Evolutionary conservation across 176 grass and related monocot species (phyloP).

Genomic region (Tuctoria greenei): DNA sequence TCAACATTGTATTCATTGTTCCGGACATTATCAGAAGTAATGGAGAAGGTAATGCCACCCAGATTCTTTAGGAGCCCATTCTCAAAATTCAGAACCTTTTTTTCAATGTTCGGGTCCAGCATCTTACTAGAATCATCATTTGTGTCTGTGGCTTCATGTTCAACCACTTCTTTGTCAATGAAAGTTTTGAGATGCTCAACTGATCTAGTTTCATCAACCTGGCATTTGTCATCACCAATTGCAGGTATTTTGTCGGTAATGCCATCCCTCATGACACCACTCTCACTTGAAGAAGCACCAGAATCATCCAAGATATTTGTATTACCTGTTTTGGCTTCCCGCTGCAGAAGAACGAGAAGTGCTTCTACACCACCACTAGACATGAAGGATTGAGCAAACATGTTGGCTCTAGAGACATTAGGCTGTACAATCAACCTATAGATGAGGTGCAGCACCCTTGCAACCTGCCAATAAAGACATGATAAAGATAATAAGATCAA

Average conservation of each 20-base stretch:
- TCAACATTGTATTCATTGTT: slow-evolving; percentile 96
- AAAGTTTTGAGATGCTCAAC: slow-evolving; percentile 37
- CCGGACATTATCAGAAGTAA: slow-evolving; percentile 81
- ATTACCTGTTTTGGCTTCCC: slow-evolving; percentile 80
- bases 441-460: slow-evolving; percentile 91
- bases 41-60: slow-evolving; percentile 83
- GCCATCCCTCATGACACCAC: slow-evolving; percentile 19
- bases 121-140: slow-evolving; percentile 32
- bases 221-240: slow-evolving; percentile 32
- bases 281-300: slow-evolving; percentile 41
- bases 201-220: slow-evolving; percentile 49
- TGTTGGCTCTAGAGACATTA: slow-evolving; percentile 75
- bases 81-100: slow-evolving; percentile 48
- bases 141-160: slow-evolving; percentile 37
- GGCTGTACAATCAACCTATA: slow-evolving; percentile 95
- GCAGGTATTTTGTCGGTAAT: slow-evolving; percentile 37
- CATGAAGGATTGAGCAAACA: slow-evolving; percentile 91
- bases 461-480: slow-evolving; percentile 73
- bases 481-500: slow-evolving; percentile 24
- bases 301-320: slow-evolving; percentile 57
- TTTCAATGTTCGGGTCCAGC: slow-evolving; percentile 48
- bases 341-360: slow-evolving; percentile 91
- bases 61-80: slow-evolving; percentile 73
- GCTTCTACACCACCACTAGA: slow-evolving; percentile 81
- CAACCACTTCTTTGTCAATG: slow-evolving; percentile 38